Conservation (phyloP, 345 rosid genomes). For the Psidium guajava region DNA sequence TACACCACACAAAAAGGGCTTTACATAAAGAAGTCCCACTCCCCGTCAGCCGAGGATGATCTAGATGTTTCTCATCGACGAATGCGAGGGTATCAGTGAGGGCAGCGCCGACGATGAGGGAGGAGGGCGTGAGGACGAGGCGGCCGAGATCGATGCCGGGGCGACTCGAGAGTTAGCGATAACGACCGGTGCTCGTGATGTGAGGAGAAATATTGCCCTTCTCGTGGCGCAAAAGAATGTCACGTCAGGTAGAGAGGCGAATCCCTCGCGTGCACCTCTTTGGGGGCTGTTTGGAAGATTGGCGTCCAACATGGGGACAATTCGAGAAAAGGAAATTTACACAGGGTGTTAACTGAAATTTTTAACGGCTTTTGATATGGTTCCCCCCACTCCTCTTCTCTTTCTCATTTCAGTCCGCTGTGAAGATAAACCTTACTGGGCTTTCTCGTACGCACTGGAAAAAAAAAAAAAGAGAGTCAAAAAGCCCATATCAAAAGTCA, state of each 20-base stretch:
- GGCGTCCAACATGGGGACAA: neutral
- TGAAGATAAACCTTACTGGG: neutral
- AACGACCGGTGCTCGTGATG: neutral
- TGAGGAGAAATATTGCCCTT: neutral
- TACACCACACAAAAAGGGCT: too few species aligned
- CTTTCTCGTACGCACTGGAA: neutral
- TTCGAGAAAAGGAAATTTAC: neutral
- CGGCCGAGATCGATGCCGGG: neutral
- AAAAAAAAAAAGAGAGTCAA: neutral
- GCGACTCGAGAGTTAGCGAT: neutral
- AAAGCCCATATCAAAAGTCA: neutral
- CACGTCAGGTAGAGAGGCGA: neutral
- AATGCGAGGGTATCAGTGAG: neutral
- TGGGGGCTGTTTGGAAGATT: neutral
- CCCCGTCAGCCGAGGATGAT: neutral
- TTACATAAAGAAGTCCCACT: too few species aligned
- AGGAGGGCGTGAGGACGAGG: neutral
- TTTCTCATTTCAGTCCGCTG: neutral
- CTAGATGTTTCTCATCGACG: neutral
- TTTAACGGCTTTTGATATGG: too few species aligned
- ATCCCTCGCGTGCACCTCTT: neutral
- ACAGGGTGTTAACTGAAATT: neutral
- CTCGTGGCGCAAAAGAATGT: neutral
- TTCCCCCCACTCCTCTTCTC: too few species aligned
- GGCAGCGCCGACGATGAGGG: neutral